Evolutionary conservation across 768 basidiomycete genomes (phyloP).

Genomic region (Epithele typhae): DNA sequence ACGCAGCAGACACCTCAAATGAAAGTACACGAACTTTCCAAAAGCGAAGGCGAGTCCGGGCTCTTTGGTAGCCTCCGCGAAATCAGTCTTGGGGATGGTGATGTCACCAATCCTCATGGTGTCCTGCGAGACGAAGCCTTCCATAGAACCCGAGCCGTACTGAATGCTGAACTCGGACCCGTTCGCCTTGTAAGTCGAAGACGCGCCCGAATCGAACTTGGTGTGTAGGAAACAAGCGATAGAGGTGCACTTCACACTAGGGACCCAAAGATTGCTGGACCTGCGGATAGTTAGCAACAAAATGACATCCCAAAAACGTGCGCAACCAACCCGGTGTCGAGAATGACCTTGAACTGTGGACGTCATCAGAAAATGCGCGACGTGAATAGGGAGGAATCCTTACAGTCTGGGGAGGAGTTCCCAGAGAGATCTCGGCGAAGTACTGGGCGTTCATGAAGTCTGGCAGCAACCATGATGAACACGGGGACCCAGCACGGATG

Average conservation of each 20-base stretch:
- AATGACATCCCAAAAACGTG: too few relatives aligned
- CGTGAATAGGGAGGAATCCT: slow-evolving; percentile 21
- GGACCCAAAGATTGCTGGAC: slow-evolving; percentile 94
- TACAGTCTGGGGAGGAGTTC: slow-evolving; percentile 78
- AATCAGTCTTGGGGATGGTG: slow-evolving; percentile 68
- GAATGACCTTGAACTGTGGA: slow-evolving; percentile 82
- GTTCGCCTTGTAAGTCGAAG: slow-evolving; percentile 86
- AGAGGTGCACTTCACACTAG: slow-evolving; percentile 73
- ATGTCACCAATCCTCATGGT: slow-evolving; percentile 79
- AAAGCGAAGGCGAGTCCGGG: slow-evolving; percentile 98
- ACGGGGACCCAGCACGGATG: too few relatives aligned
- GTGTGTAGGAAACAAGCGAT: slow-evolving; percentile 92
- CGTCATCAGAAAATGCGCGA: slow-evolving; percentile 4
- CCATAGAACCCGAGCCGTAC: slow-evolving; percentile 96
- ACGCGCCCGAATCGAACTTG: slow-evolving; percentile 81
- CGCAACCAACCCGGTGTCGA: slow-evolving; percentile 77
- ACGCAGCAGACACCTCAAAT: background rate
- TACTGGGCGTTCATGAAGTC: slow-evolving; percentile 99
- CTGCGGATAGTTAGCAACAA: slow-evolving; percentile 33
- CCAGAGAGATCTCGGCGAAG: slow-evolving; percentile 81
- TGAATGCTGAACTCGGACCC: slow-evolving; percentile 86
- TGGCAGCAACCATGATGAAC: slow-evolving; percentile 29
- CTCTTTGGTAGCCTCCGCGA: slow-evolving; percentile 94
- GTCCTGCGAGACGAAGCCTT: slow-evolving; percentile 92
- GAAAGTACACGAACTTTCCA: slow-evolving; percentile 62